A percentile compares a stretch with the other conserved stretches of the same genome.
Evolutionary conservation across 2,329 filamentous ascomycete species (phyloP).

Genomic region (Pyrenophora tritici-repentis): DNA sequence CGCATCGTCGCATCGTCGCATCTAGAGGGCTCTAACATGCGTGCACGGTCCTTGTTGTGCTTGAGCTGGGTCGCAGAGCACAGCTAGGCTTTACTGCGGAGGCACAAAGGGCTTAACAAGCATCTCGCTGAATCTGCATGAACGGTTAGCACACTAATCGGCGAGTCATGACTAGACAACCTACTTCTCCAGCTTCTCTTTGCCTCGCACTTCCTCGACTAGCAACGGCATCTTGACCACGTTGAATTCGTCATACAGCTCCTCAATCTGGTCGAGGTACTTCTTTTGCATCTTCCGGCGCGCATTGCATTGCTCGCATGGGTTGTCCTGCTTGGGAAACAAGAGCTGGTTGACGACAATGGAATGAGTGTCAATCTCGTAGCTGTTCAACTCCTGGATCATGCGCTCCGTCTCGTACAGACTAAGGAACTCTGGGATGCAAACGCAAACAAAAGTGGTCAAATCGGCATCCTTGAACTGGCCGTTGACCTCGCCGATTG

Average conservation of each 20-base stretch:
- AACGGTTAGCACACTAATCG: slow-evolving; percentile 11
- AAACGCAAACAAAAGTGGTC: slow-evolving; percentile 97
- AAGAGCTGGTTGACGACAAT: slow-evolving; percentile 98
- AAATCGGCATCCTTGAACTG: slow-evolving; percentile 97
- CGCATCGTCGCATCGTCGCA: no score
- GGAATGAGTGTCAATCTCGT: slow-evolving; percentile 92
- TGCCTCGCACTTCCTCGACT: slow-evolving; percentile 93
- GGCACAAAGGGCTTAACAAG: slow-evolving; percentile 76
- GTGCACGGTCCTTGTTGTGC: neutral
- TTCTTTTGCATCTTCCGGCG: slow-evolving; percentile 99
- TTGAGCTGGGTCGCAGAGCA: neutral
- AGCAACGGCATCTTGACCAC: slow-evolving; percentile 97
- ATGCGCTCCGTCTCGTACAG: slow-evolving; percentile 99
- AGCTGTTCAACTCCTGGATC: slow-evolving; percentile 95
- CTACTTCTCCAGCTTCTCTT: slow-evolving; percentile 83
- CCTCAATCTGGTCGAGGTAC: slow-evolving; percentile 97
- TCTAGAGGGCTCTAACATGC: neutral
- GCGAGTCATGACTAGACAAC: slow-evolving; percentile 19
- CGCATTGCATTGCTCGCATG: slow-evolving; percentile 94
- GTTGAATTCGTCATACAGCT: slow-evolving; percentile 98
- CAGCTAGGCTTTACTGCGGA: slow-evolving; percentile 50
- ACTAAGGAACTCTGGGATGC: slow-evolving; percentile 95
- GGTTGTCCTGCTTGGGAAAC: slow-evolving; percentile 82
- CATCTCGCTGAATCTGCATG: slow-evolving; percentile 74
- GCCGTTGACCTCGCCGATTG: slow-evolving; percentile 92